phyloP scores from a whole-genome alignment of 495 filamentous ascomycete genomes.

The Filosporella fistucella region DNA sequence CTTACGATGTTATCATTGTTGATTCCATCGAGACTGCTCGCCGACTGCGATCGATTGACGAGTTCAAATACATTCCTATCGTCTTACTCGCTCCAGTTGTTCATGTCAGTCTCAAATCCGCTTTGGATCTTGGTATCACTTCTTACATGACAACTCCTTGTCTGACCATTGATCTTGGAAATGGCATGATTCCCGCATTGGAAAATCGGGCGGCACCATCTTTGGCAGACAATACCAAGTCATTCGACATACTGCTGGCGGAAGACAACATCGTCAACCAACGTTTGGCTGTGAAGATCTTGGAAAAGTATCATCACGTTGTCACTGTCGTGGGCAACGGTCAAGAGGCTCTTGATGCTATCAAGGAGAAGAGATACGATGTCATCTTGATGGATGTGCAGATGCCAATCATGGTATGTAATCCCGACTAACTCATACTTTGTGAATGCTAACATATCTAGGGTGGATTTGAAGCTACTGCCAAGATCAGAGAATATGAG shows the following conservation, averaged over 20 bases:
- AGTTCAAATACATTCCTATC: conserved; percentile 97
- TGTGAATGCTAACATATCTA: conserved; percentile 25
- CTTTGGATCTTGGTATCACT: conserved; percentile 92
- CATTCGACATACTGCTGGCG: conserved; percentile 92
- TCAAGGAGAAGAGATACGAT: conserved; percentile 88
- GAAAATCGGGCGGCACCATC: conserved; percentile 92
- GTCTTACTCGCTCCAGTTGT: conserved; percentile 89
- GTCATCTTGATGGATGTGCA: conserved; percentile 99
- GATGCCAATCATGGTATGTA: conserved; percentile 92
- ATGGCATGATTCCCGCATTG: conserved; percentile 96
- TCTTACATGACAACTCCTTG: conserved; percentile 99
- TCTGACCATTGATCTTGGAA: conserved; percentile 90
- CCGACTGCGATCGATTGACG: conserved; percentile 77
- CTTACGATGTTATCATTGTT: conserved; percentile 95
- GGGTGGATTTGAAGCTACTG: conserved; percentile 97
- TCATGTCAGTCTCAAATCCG: conserved; percentile 88
- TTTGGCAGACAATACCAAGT: conserved; percentile 88
- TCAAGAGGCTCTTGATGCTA: conserved; percentile 81
- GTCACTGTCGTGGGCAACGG: conserved; percentile 97
- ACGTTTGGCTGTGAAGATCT: conserved; percentile 90
- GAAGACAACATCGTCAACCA: conserved; percentile 99
- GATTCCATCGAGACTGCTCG: conserved; percentile 90
- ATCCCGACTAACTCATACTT: background rate
- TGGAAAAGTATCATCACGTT: conserved; percentile 96
- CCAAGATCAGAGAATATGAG: conserved; percentile 94